phyloP scores from a whole-genome alignment of 306 rosid genomes.

The Mimosa pudica region DNA sequence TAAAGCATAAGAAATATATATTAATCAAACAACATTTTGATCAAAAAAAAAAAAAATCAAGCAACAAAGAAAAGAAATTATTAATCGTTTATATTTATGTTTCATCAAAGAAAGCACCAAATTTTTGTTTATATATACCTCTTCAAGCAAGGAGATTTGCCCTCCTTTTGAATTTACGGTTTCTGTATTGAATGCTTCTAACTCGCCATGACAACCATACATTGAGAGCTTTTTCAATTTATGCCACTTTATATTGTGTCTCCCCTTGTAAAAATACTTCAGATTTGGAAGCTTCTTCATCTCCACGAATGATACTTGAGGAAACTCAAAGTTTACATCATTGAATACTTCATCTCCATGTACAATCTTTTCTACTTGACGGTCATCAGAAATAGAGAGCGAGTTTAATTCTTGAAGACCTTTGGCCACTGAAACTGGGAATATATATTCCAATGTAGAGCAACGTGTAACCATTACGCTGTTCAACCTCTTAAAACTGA shows the following conservation, averaged over 20 bases:
- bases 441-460: neutral
- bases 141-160: neutral
- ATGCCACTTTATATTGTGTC: neutral
- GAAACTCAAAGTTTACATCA: neutral
- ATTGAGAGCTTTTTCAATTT: neutral
- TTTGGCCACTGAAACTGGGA: slow-evolving; percentile 25
- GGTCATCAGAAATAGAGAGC: neutral
- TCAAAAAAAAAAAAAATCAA: neutral
- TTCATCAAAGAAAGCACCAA: neutral
- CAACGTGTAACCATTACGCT: neutral
- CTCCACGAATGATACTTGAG: neutral
- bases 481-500: neutral
- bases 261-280: neutral
- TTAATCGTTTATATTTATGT: too few relatives aligned
- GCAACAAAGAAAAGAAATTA: neutral
- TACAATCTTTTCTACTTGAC: slow-evolving; percentile 9
- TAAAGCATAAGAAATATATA: neutral
- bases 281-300: neutral
- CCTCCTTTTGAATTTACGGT: neutral
- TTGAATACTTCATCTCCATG: neutral
- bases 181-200: neutral
- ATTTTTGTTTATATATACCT: neutral
- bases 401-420: neutral
- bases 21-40: too few relatives aligned
- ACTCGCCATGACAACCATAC: neutral